Conservation (phyloP, 148 eudicot genomes). For the Suaeda aralocaspica region DNA sequence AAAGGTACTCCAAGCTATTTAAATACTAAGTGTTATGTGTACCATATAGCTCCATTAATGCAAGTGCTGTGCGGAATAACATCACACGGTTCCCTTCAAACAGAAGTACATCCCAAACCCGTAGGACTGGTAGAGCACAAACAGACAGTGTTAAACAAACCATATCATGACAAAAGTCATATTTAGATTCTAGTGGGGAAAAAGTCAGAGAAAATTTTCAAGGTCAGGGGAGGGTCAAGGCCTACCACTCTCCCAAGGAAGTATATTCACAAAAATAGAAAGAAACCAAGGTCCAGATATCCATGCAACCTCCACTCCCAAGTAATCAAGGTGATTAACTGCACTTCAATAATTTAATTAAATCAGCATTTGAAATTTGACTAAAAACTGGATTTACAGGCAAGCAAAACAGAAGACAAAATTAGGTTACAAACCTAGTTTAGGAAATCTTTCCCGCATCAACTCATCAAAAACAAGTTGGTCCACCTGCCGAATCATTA, state of each 20-base stretch:
- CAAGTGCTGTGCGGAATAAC: conserved; percentile 93
- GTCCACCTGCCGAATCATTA: neutral
- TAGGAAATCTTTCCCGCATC: neutral
- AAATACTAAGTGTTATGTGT: too few species aligned
- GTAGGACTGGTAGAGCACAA: conserved; percentile 56
- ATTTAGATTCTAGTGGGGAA: neutral
- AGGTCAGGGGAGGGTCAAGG: neutral
- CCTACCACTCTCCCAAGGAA: conserved; percentile 99
- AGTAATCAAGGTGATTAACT: conserved; percentile 93
- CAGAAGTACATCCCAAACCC: conserved; percentile 93
- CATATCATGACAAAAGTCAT: neutral
- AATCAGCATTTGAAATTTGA: conserved; percentile 3
- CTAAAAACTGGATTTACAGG: neutral
- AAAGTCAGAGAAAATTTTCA: neutral
- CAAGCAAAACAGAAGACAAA: neutral
- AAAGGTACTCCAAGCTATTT: conserved; percentile 4
- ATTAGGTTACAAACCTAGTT: neutral
- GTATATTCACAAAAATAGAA: conserved; percentile 78
- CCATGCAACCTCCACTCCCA: conserved; percentile 95
- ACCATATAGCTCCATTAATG: conserved; percentile 96
- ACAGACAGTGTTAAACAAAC: neutral
- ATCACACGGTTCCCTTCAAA: conserved; percentile 95
- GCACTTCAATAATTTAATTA: conserved; percentile 28
- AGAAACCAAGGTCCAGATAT: conserved; percentile 92
- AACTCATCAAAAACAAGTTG: neutral